Evolutionary conservation across 2,329 filamentous ascomycete genomes (phyloP), one percentile per base, ranked within the genome.

Genomic region (Alternaria postmessia): DNA sequence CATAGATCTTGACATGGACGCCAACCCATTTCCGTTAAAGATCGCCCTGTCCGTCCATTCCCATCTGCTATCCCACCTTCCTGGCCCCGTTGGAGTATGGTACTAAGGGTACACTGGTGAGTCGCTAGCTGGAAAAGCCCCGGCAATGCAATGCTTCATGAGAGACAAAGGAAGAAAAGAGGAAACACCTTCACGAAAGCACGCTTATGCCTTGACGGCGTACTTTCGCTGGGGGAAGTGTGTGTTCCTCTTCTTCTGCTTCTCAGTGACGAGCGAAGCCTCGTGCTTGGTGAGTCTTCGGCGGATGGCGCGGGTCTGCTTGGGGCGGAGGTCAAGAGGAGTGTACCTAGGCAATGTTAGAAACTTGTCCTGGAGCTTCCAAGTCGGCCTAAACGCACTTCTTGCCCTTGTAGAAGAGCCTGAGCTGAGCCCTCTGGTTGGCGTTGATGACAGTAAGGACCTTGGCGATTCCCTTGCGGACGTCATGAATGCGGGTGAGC

Each of bases 221-320:
- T 91, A 99, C 87, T 96, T 97, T 86, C 95, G 91, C 88, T 96
- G 93, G 74, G 95, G 95, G 89, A 99, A 99, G 87, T 99, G 94
- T 75, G 87, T 89, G 82, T 87, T 84, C 86, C 90, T 92, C 93
- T 99, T 99, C 89, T 93, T 93, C 83, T 93, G 90, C 91, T 96
- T 97, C 86, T 94, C 90, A 74, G 96, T 91, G 78, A 89, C 86
- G 82, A 89, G 87, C 77, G 88, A 87, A 78, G 91, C 89, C 85
- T 99, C 94, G 88, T 96, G 88, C 83, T 92, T 90, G 80, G 91
- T 94, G 85, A 99, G 88, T 81, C 92, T 89, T 87, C 96, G 92
- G 81, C 95, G 93, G 86, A 98, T 96, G 81, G 94, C 95, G 79
- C 95, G 94, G 81, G 95, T 99, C 87, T 95, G 90, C 92, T 98